Evolutionary conservation across 768 basidiomycete genomes (phyloP).

Genomic region (Phallus indusiatus): DNA sequence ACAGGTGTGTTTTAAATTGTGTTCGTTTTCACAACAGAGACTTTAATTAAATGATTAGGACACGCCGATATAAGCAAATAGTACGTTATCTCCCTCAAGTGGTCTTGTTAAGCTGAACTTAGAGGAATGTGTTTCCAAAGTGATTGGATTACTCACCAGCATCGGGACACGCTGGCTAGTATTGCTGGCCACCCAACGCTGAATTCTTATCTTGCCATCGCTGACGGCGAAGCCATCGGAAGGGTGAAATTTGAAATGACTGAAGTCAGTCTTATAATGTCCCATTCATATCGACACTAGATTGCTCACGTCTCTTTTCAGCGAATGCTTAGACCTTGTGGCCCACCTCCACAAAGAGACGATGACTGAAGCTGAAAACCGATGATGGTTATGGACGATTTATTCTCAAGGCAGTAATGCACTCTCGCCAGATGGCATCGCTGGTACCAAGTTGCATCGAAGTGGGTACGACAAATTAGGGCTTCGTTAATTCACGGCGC

Average conservation of each 20-base stretch:
- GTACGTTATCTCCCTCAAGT: constrained; percentile 37
- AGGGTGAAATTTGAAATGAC: constrained; percentile 90
- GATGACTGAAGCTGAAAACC: constrained; percentile 41
- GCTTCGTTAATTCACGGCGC: too few relatives aligned
- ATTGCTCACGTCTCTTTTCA: constrained; percentile 24
- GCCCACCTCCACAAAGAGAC: constrained; percentile 83
- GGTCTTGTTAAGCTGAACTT: background rate
- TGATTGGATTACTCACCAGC: constrained; percentile 97
- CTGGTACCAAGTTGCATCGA: too few relatives aligned
- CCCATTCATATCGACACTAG: background rate
- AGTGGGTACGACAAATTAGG: too few relatives aligned
- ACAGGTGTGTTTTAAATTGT: constrained; percentile 54
- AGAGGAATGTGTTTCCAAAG: constrained; percentile 32
- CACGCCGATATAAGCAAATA: constrained; percentile 96
- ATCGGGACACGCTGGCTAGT: constrained; percentile 88
- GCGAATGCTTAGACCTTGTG: constrained; percentile 94
- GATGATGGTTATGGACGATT: too few relatives aligned
- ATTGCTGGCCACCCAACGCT: constrained; percentile 88
- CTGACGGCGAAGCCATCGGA: constrained; percentile 89
- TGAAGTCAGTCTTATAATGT: constrained; percentile 50
- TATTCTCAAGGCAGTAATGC: too few relatives aligned
- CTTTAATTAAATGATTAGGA: constrained; percentile 35
- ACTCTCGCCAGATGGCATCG: too few relatives aligned
- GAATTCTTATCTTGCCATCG: constrained; percentile 80
- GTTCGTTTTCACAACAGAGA: background rate